Percentiles rank a stretch among this genome's conserved stretches.
Evolutionary conservation across 768 basidiomycete genomes (phyloP).

Genomic region (Boletus sp.): DNA sequence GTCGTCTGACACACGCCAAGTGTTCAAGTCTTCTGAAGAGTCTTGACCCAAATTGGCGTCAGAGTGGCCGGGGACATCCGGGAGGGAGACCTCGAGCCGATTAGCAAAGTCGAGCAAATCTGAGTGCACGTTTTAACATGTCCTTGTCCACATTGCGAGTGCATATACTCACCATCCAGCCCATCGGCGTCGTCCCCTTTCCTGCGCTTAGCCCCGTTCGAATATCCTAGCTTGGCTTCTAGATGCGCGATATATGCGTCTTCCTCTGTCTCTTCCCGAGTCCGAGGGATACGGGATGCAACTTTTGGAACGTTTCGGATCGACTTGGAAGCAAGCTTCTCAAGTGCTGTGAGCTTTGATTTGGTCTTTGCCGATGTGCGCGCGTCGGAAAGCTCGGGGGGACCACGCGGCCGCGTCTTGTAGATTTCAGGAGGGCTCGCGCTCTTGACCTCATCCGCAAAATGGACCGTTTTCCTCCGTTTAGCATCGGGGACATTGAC

Average conservation of each 20-base stretch:
- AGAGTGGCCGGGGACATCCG: background rate
- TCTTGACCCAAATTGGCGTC: background rate
- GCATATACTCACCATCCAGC: constrained; percentile 61
- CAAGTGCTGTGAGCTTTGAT: constrained; percentile 29
- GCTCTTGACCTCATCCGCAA: constrained; percentile 3
- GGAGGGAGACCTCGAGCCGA: constrained; percentile 13
- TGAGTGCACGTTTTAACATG: constrained; percentile 20
- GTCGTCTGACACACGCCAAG: background rate
- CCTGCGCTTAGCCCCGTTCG: constrained; percentile 40
- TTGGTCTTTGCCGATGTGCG: constrained; percentile 6
- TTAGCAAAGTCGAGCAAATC: constrained; percentile 56
- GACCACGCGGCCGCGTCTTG: background rate
- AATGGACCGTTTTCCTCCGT: constrained; percentile 42
- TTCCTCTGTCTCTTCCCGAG: constrained; percentile 58
- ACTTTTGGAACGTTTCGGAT: constrained; percentile 1
- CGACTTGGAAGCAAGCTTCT: constrained; percentile 30
- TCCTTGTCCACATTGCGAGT: background rate
- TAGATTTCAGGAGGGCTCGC: background rate
- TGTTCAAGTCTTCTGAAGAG: background rate
- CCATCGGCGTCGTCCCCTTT: constrained; percentile 67
- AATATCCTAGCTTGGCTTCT: constrained; percentile 70
- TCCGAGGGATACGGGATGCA: constrained; percentile 21
- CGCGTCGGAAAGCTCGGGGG: background rate
- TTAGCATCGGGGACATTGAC: constrained; percentile 39
- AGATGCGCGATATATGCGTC: constrained; percentile 84